Base-by-base conservation (phyloP, 2,329 filamentous ascomycete species). In the Colletotrichum abscissum region DNA sequence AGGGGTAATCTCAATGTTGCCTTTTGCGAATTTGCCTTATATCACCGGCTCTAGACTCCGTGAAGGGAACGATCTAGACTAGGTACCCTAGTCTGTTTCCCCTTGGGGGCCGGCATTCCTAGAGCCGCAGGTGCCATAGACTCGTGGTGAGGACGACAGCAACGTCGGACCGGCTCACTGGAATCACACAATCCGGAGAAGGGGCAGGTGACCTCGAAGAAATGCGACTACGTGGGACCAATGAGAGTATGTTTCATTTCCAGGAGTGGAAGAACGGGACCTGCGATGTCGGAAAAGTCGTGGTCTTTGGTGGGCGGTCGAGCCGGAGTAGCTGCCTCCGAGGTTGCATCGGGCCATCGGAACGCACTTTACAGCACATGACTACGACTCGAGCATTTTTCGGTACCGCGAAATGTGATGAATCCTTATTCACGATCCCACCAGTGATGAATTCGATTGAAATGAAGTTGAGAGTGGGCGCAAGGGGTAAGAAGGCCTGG, bases 331-430 rank as follows among this genome's bases (percentile, higher is more conserved):
- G 22, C 16, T 52, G 56, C 67, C 49, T 73, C 71, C 71, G 71
- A 66, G 60, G 67, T 73, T 70, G 71, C 71, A 73, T 66, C 67
- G 60, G 67, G 38, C 56, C 49, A 55, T 58, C 35, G 71, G 71
- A 57, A 22, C 22, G 49, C 24, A 28, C 28, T 28, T 58, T 8
- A 52, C n/a, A 38, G 12, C 67, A 66, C 67, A 71, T 71, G 71
- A 73, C 71, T 26, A 58, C 28, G 60, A 59, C 22, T 62, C 28
- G 35, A 30, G 49, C 30, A 35, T 2, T 42, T n/a, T 16, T 73
- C 60, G 71, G 71, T 54, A 71, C 60, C 56, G 38, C n/a, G 35
- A 0, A 52, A 26, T 62, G 9, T 33, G 14, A 24, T 26, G 11
- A n/a, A 26, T 14, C 42, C 28, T 16, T 28, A 5, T 11, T 46